phyloP scores from a whole-genome alignment of 2,329 filamentous ascomycete species.

The Didymella exigua region DNA sequence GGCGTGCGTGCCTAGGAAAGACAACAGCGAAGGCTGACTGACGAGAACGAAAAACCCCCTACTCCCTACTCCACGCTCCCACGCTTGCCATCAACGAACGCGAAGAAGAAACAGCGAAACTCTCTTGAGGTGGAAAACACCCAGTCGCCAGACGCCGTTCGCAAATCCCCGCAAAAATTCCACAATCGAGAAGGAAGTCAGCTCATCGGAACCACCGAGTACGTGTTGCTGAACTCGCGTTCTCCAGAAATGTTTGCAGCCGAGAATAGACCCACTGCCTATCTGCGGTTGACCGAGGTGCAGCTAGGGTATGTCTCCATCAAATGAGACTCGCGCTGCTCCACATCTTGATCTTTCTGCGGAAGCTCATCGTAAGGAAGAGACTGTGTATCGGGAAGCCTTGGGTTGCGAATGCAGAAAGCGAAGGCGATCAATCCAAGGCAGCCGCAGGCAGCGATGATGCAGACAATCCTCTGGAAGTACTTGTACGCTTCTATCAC shows the following conservation, averaged over 20 bases:
- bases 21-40: not conserved
- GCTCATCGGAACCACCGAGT: not conserved
- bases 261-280: not conserved
- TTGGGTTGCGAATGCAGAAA: conserved; percentile 54
- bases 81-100: not conserved
- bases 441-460: conserved; percentile 37
- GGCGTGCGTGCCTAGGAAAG: not conserved
- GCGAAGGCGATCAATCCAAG: conserved; percentile 55
- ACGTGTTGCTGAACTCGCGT: not conserved
- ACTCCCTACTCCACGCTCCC: not conserved
- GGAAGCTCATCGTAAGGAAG: conserved; percentile 32
- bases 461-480: conserved; percentile 56
- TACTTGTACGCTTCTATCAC: conserved; percentile 54
- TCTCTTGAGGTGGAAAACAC: too few relatives aligned
- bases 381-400: conserved; percentile 54
- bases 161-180: not conserved
- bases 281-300: not conserved
- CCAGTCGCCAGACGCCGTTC: not conserved
- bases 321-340: not conserved
- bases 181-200: not conserved
- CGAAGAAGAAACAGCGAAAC: not conserved
- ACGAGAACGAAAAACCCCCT: not conserved
- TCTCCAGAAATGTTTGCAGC: too few relatives aligned
- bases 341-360: not conserved
- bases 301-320: not conserved